A percentile compares a stretch with the other conserved stretches of the same genome.
phyloP scores from a whole-genome alignment of 768 basidiomycete genomes.

The Serendipita sp. region DNA sequence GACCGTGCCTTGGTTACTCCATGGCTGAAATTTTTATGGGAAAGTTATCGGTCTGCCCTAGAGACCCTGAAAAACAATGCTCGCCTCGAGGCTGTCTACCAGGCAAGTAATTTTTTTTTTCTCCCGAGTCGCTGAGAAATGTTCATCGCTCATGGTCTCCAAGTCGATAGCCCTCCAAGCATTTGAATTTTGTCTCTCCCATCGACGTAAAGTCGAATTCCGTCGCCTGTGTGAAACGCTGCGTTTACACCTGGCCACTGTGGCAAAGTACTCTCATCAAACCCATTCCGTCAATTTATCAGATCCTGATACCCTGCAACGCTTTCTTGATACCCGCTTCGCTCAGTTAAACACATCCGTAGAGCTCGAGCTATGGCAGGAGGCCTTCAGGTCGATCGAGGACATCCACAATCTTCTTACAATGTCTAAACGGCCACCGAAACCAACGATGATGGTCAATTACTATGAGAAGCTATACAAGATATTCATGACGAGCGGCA shows the following conservation, averaged over 20 bases:
- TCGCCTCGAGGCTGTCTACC: constrained; percentile 82
- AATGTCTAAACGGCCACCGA: constrained; percentile 82
- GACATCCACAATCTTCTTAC: constrained; percentile 93
- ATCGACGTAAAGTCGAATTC: constrained; percentile 93
- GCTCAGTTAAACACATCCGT: constrained; percentile 92
- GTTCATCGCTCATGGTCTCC: neutral
- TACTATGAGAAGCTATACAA: constrained; percentile 97
- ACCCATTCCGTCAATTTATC: constrained; percentile 88
- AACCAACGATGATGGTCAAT: constrained; percentile 94
- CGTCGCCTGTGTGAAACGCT: constrained; percentile 92
- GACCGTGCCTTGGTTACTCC: constrained; percentile 91
- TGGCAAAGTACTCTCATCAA: constrained; percentile 90
- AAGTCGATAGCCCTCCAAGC: constrained; percentile 94
- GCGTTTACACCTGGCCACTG: constrained; percentile 83
- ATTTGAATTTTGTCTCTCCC: constrained; percentile 88
- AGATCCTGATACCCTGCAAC: constrained; percentile 86
- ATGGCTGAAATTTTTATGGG: constrained; percentile 98
- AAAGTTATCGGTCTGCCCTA: constrained; percentile 87
- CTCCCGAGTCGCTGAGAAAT: neutral
- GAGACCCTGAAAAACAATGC: constrained; percentile 96
- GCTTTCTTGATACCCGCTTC: constrained; percentile 93
- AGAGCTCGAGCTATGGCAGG: constrained; percentile 97
- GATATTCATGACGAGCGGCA: constrained; percentile 91
- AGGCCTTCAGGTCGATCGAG: constrained; percentile 95
- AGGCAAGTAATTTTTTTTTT: constrained; percentile 34